A percentile compares a stretch with the other conserved stretches of the same genome.
phyloP scores from a whole-genome alignment of 768 basidiomycete species.

The Phaffia tasmanica region DNA sequence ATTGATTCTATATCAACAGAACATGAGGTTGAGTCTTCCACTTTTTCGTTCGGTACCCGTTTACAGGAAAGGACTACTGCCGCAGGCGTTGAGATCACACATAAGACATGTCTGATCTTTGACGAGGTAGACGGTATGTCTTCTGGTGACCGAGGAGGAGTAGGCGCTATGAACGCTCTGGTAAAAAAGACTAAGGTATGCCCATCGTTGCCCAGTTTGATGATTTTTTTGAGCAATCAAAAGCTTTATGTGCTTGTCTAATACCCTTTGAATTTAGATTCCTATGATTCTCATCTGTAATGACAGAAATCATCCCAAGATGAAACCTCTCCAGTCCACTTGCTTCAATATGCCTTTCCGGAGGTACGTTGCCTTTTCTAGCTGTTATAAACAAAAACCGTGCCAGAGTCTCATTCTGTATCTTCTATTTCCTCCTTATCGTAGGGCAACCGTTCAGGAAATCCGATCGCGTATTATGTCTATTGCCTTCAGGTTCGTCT shows the following conservation, averaged over 20 bases:
- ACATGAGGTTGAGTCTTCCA: constrained; percentile 38
- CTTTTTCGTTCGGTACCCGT: neutral
- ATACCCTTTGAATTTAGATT: constrained; percentile 46
- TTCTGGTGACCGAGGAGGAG: constrained; percentile 89
- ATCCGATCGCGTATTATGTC: constrained; percentile 79
- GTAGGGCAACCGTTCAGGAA: constrained; percentile 61
- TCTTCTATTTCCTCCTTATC: neutral
- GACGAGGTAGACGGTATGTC: constrained; percentile 99
- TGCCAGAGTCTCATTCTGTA: neutral
- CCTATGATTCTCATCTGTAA: constrained; percentile 98
- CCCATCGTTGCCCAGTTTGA: neutral
- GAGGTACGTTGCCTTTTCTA: constrained; percentile 45
- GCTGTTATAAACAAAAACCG: neutral
- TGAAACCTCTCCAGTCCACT: constrained; percentile 67
- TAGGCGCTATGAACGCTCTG: constrained; percentile 78
- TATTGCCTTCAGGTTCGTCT: constrained; percentile 72
- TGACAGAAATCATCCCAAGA: constrained; percentile 71
- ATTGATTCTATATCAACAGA: constrained; percentile 39
- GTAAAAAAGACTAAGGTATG: constrained; percentile 84
- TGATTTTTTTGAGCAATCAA: neutral
- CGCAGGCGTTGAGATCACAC: constrained; percentile 61
- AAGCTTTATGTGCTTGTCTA: neutral
- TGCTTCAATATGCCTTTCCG: constrained; percentile 67
- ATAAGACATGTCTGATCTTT: constrained; percentile 85
- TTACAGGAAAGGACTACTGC: constrained; percentile 49